Evolutionary conservation across 768 basidiomycete genomes (phyloP).

Genomic region (Amanita pseudoporphyria): DNA sequence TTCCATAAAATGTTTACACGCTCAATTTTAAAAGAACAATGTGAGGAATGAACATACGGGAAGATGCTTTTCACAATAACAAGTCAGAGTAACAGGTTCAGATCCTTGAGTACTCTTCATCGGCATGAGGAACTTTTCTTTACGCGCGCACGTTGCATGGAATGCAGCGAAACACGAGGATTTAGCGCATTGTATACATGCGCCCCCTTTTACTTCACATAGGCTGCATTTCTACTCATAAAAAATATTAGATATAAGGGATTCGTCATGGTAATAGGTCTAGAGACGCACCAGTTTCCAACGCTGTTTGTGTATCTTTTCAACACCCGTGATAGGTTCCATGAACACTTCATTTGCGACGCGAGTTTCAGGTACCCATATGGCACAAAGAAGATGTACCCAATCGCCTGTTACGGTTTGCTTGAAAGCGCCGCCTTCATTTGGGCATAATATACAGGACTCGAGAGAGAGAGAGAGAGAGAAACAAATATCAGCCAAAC

Average conservation of each 20-base stretch:
- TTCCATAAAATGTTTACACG: neutral
- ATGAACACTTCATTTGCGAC: slow-evolving; percentile 95
- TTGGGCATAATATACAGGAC: slow-evolving; percentile 94
- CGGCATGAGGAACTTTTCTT: slow-evolving; percentile 73
- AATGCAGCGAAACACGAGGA: slow-evolving; percentile 87
- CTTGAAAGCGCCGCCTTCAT: slow-evolving; percentile 97
- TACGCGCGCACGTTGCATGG: slow-evolving; percentile 89
- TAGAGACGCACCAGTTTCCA: slow-evolving; percentile 78
- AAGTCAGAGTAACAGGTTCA: slow-evolving; percentile 64
- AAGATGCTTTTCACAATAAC: slow-evolving; percentile 86
- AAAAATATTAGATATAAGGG: neutral
- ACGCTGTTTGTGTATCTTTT: slow-evolving; percentile 78
- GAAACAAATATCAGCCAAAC: neutral
- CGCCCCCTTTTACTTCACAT: slow-evolving; percentile 49
- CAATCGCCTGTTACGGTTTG: slow-evolving; percentile 89
- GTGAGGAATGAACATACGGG: slow-evolving; percentile 48
- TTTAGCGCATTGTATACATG: slow-evolving; percentile 95
- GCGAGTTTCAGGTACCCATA: slow-evolving; percentile 93
- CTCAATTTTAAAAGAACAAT: neutral
- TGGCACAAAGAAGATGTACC: slow-evolving; percentile 94
- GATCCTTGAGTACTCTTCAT: slow-evolving; percentile 78
- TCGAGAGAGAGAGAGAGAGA: slow-evolving; percentile 23
- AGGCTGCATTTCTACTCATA: slow-evolving; percentile 35
- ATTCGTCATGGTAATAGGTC: neutral
- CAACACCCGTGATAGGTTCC: slow-evolving; percentile 92